Base-by-base conservation (phyloP, 352 stramenopile species). In the Globisporangium abappressorium region DNA sequence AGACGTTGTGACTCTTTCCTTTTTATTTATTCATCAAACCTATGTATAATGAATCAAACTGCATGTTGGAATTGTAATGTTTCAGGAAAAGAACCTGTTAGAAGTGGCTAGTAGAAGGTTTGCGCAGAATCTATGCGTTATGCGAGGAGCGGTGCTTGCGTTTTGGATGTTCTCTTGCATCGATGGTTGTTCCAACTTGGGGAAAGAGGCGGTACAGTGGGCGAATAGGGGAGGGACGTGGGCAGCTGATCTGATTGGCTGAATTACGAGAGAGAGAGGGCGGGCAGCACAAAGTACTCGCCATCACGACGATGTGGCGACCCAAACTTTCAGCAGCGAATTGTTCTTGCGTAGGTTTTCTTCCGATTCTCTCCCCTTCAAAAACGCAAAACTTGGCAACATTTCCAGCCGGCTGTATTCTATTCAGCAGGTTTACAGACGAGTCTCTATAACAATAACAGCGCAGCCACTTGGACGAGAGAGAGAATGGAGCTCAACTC, bases 231-330 rank as follows among this genome's bases (percentile, higher is more conserved):
- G 43, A 51, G 43, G 43, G 15, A 51, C 24, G 1, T 26, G 24
- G 1, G 24, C 24, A 26, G 24, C 24, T 26, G 24, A 26, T 26
- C 24, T 26, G 24, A 26, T 26, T 26, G 24, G 24, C 24, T 26
- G 24, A 26, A 26, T 26, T 26, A 26, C 24, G 24, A 26, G 24
- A 26, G 24, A 26, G 24, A 26, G 24, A 26, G 24, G 24, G 1
- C 24, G 24, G 24, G 24, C 38, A 20, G 38, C 38, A 47, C 38
- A 47, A n/a, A 47, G 22, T 20, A 7, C 12, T 33, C 11, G 51
- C 8, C 20, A 30, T 57, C 51, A 57, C 24, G 51, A 57, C 51
- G 51, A 57, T 57, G 51, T 57, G 51, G 24, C 51, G 12, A 57
- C 18, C 22, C 51, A 51, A 11, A 51, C 9, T 34, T 15, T 24